phyloP scores from a whole-genome alignment of 1,284 basidiomycete genomes.

The Marasmius sp. region DNA sequence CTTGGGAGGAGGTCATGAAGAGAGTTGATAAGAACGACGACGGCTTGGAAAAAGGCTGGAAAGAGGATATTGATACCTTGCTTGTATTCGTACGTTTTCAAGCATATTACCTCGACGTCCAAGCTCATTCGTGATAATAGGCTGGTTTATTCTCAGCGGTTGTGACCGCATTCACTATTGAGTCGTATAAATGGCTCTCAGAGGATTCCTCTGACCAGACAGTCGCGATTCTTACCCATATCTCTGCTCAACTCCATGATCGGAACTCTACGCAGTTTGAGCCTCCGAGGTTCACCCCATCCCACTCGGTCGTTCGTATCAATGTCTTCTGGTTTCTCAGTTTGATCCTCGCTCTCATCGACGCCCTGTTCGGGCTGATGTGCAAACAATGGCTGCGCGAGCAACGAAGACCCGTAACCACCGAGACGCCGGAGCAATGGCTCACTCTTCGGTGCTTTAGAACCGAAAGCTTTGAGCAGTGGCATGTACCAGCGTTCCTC shows the following conservation, averaged over 20 bases:
- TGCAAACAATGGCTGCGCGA: slow-evolving; percentile 13
- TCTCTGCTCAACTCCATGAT: slow-evolving; percentile 1
- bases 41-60: too few species aligned
- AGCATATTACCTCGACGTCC: too few species aligned
- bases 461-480: not conserved
- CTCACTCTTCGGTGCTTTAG: slow-evolving; percentile 7
- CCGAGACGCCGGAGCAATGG: not conserved
- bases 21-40: too few species aligned
- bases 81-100: too few species aligned
- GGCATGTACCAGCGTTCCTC: not conserved
- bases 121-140: too few species aligned
- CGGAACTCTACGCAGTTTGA: not conserved
- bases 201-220: slow-evolving; percentile 7
- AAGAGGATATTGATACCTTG: too few species aligned
- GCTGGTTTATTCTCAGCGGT: slow-evolving; percentile 21
- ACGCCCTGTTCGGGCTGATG: slow-evolving; percentile 4
- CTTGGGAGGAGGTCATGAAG: too few species aligned
- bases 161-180: slow-evolving; percentile 18
- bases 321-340: slow-evolving; percentile 13
- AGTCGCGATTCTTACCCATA: slow-evolving; percentile 13
- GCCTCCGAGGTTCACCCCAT: not conserved
- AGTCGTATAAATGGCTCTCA: slow-evolving; percentile 14
- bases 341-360: slow-evolving; percentile 1
- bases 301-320: not conserved
- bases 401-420: not conserved